Evolutionary conservation across 768 basidiomycete genomes (phyloP).

Genomic region (Suillus occidentalis): DNA sequence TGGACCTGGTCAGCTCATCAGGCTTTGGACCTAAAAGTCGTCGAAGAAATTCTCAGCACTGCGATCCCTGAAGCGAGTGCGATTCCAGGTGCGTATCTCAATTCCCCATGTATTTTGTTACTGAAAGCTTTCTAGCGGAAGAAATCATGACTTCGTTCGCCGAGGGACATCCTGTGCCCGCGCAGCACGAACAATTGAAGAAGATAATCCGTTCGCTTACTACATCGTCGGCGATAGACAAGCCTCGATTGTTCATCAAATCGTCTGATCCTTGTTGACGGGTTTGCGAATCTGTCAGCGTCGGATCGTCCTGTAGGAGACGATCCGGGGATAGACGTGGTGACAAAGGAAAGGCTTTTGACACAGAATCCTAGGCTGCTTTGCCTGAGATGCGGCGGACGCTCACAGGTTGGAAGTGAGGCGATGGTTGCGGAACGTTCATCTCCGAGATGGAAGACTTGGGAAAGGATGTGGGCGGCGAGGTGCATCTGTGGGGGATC

Average conservation of each 20-base stretch:
- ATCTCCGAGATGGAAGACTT: slow-evolving; percentile 54
- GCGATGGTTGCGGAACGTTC: slow-evolving; percentile 29
- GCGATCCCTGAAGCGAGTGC: slow-evolving; percentile 21
- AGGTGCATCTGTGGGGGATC: slow-evolving; percentile 73
- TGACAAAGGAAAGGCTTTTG: slow-evolving; percentile 58
- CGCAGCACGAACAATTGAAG: slow-evolving; percentile 44
- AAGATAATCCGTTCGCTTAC: slow-evolving; percentile 48
- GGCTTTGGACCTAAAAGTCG: slow-evolving; percentile 56
- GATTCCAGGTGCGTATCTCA: slow-evolving; percentile 20
- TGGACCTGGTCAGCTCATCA: slow-evolving; percentile 64
- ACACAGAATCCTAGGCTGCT: slow-evolving; percentile 38
- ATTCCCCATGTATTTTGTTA: neutral
- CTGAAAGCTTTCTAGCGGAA: slow-evolving; percentile 40
- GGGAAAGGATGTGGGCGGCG: slow-evolving; percentile 61
- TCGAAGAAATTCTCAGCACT: slow-evolving; percentile 51
- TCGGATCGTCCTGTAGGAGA: slow-evolving; percentile 38
- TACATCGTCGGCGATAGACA: slow-evolving; percentile 54
- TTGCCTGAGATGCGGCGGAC: slow-evolving; percentile 67
- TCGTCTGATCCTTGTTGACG: slow-evolving; percentile 69
- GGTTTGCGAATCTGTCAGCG: slow-evolving; percentile 44
- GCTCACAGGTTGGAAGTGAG: slow-evolving; percentile 44
- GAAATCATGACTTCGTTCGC: slow-evolving; percentile 54
- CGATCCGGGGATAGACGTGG: slow-evolving; percentile 51
- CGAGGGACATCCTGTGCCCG: slow-evolving; percentile 54
- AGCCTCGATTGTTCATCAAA: slow-evolving; percentile 70